Evolutionary conservation across 805 yeast species (phyloP), one percentile per base, ranked within the genome.

Genomic region (Ogataea sp.): DNA sequence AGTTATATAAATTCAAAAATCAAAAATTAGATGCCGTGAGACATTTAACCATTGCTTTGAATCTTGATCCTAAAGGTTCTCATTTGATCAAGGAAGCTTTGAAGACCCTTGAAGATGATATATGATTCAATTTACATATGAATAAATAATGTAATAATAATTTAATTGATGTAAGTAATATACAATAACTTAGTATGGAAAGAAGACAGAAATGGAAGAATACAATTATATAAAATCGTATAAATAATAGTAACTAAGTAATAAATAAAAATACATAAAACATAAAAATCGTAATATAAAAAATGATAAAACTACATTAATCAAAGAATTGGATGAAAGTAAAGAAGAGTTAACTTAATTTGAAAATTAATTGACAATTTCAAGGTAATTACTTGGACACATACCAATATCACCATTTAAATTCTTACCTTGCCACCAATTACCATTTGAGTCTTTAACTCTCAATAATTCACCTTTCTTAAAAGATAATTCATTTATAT

Each of bases 361-460:
- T 23, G 5, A 14, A 6, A 20, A 23, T 11, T 32, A 32, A 32
- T 14, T 33, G 16, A 33, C 28, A 44, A 88, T 67, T 60, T 85
- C 85, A 36, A 90, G 89, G 56, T 90, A 90, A 61, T 90, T 93
- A 52, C 95, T 82, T 37, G 98, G 97, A 61, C 96, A 88, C 52
- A 90, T 90, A 49, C 97, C 98, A 33, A 87, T 83, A 58, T 88
- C 93, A 26, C 98, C 98, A 49, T 78, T 83, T 8, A 82, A 71
- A 54, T 89, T 76, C 59, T 83, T 78, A 31, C 96, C 97, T 64
- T 88, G 96, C 97, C 97, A 90, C 98, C 98, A 90, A 64, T 94
- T 80, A 34, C 97, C 97, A 48, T 84, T 84, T 41, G 87, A 86
- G 55, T 90, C 97, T 49, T 86, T 86, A 26, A 90, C 95, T 52